Base-by-base conservation (phyloP, 2,329 filamentous ascomycete genomes). In the Xylariales sp. region DNA sequence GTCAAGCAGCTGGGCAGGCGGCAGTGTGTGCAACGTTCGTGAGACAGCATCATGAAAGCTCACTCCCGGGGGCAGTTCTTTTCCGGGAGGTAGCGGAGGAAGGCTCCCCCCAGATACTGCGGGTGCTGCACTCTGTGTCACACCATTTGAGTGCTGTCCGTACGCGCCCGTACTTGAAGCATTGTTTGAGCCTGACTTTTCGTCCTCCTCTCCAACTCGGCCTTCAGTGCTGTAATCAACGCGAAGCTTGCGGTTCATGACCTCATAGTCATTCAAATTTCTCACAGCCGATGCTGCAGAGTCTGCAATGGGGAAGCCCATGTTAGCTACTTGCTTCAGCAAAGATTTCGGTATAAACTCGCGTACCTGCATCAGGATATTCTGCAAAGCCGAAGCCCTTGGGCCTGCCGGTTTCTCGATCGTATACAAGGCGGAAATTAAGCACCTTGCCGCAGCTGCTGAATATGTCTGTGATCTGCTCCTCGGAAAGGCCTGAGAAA, bases 351-450 rank as follows among this genome's bases (percentile, higher is more conserved):
- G 12, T 6, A 25, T 7, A 14, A 6, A n/a, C 10, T 14, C 3
- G 42, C 61, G 24, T 74, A 77, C 95, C 91, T 42, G 87, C 82
- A 57, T 97, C 93, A 39, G 88, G 85, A 57, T 95, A 98, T 60
- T 97, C 91, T 55, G 90, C 87, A 54, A 97, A 98, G 24, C 93
- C 93, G 60, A 95, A 98, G 14, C 93, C 93, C 63, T 96, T 97
- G 1, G 93, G 90, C 40, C 88, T 82, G 29, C 91, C 90, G 3
- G 90, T 96, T 56, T 97, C 91, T 37, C 89, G 85, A 67, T 97
- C 94, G 64, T 95, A 94, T 47, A 97, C 91, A 33, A 97, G 76
- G 37, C 91, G 81, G 61, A 97, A 97, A 59, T 86, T 91, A 42
- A 94, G 74, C 2, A 97, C 91, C 48, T 90, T 87, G 41, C 93